Percentiles rank a stretch among this genome's conserved stretches.
Evolutionary conservation across 2,329 filamentous ascomycete species (phyloP).

Genomic region (Claviceps sorghi): DNA sequence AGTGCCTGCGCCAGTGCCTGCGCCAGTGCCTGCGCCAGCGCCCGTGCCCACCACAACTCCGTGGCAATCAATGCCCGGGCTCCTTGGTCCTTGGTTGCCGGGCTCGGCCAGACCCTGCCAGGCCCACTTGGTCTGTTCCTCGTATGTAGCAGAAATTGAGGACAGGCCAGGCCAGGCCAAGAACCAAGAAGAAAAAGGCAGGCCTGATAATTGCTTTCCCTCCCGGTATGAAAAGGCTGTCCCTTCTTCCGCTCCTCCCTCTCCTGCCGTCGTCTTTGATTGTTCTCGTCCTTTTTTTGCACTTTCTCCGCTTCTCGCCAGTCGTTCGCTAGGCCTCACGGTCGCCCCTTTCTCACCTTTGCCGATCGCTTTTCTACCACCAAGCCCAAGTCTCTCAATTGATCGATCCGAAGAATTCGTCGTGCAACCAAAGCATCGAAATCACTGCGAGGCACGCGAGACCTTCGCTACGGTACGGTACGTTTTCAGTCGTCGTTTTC

Average conservation of each 20-base stretch:
- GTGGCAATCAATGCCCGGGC: neutral
- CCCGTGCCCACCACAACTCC: neutral
- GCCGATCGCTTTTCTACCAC: slow-evolving; percentile 3
- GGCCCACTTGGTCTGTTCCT: slow-evolving; percentile 7
- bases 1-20: too few relatives aligned
- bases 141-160: slow-evolving; percentile 1
- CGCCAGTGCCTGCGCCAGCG: too few relatives aligned
- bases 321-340: slow-evolving; percentile 21
- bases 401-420: neutral
- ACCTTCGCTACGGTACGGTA: slow-evolving; percentile 1
- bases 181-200: slow-evolving; percentile 2
- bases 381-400: neutral
- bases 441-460: neutral
- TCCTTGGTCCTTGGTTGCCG: neutral
- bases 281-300: slow-evolving; percentile 14
- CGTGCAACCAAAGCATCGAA: neutral
- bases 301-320: slow-evolving; percentile 22
- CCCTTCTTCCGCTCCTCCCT: slow-evolving; percentile 14
- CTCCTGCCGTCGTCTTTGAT: slow-evolving; percentile 12
- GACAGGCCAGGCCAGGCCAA: neutral
- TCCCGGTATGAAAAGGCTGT: neutral
- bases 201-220: neutral
- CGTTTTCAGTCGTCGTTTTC: neutral
- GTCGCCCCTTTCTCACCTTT: slow-evolving; percentile 9
- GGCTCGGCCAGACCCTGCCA: neutral